Base-by-base conservation (phyloP, 192 early-diverging fungal genomes). In the Backusella tuberculispora region DNA sequence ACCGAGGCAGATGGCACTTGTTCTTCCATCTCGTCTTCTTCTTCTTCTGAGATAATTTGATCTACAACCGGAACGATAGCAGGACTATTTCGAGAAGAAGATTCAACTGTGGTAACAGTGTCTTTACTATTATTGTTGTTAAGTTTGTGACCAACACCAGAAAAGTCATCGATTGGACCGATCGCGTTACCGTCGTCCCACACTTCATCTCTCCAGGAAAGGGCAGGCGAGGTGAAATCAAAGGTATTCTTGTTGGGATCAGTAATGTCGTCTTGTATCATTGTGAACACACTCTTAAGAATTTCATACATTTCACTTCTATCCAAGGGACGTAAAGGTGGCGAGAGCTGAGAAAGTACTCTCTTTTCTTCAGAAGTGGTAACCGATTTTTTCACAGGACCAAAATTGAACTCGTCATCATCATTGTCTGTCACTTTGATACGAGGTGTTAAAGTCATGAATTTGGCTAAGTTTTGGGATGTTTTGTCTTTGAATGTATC, bases 141-240 rank as follows among this genome's bases (percentile, higher is more conserved):
- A 24, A 60, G 53, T 24, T 60, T 60, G 53, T 26, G 21, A 26
- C 21, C 53, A 24, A 60, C 21, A 60, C 10, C 53, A 60, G 53
- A 24, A 13, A 60, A 60, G 53, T 60, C 53, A 26, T 60, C 53
- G 53, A 60, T 26, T 60, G 53, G 53, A 1, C 53, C 53, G 21
- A 60, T 60, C 53, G 53, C 53, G 53, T 60, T 60, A 60, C 66
- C 66, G 1, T 67, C n/a, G 21, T 67, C 41, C 37, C 37, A 41
- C 19, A 41, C 41, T 69, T 69, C 68, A n/a, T 69, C 45, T 29
- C n/a, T 15, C 42, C 68, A 69, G 45, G 40, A 44, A 69, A 47
- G 38, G 21, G 24, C 68, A 45, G 68, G 43, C 21, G 21, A 17
- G 12, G 24, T n/a, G 14, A 43, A 46, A 9, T 42, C 42, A 47